Conservation (phyloP, 805 yeast species). For the Henningerozyma blattae region DNA sequence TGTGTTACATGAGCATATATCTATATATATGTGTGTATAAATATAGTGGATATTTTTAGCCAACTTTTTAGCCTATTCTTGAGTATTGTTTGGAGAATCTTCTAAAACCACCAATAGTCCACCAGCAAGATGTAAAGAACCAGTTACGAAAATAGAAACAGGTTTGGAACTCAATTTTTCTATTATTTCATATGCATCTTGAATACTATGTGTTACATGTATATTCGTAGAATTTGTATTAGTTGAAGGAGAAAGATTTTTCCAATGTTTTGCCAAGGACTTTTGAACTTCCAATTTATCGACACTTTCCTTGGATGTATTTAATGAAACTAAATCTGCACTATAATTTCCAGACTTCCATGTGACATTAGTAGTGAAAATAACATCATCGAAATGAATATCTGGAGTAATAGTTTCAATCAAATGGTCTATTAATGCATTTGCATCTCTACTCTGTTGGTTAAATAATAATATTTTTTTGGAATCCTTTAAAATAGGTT, state of each 20-base stretch:
- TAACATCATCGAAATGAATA: constrained; percentile 55
- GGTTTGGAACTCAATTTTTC: constrained; percentile 20
- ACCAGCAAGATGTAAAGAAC: constrained; percentile 89
- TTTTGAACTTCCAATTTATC: constrained; percentile 76
- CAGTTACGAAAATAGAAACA: constrained; percentile 79
- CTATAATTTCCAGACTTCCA: constrained; percentile 76
- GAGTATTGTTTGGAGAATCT: constrained; percentile 10
- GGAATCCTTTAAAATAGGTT: constrained; percentile 3
- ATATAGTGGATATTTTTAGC: too few relatives aligned
- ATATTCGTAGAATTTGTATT: constrained; percentile 20
- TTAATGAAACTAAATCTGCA: constrained; percentile 75
- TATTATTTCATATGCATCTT: constrained; percentile 50
- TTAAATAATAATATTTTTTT: constrained; percentile 64
- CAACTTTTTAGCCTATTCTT: too few relatives aligned
- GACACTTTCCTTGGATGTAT: constrained; percentile 66
- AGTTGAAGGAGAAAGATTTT: constrained; percentile 30
- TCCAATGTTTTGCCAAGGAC: constrained; percentile 61
- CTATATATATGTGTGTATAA: too few relatives aligned
- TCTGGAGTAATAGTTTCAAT: constrained; percentile 30
- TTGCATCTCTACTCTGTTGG: constrained; percentile 88
- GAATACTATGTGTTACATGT: constrained; percentile 61
- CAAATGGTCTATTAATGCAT: constrained; percentile 45
- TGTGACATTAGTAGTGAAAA: constrained; percentile 86
- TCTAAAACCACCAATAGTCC: constrained; percentile 84
- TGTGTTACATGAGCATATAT: too few relatives aligned